Base-by-base conservation (phyloP, 495 filamentous ascomycete genomes). In the Aspergillus asperescens region DNA sequence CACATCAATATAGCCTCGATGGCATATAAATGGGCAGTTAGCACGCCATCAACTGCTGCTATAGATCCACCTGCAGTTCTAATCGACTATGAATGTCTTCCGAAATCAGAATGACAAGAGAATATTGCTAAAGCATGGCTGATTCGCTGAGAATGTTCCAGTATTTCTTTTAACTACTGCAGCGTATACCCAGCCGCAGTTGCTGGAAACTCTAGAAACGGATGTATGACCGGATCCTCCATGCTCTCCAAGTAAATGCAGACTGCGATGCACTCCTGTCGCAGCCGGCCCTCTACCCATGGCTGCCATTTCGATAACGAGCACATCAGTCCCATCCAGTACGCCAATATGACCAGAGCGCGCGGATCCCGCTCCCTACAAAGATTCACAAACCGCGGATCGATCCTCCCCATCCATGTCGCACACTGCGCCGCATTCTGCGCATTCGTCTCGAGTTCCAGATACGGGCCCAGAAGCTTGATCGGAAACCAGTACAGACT, bases 121-220 rank as follows among this genome's bases (percentile, higher is more conserved):
- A n/a, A n/a, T n/a, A 3, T 37, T 16, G 32, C 12, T 37, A 37
- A n/a, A n/a, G 32, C 32, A 7, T 37, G n/a, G n/a, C n/a, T n/a
- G n/a, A n/a, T n/a, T n/a, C n/a, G n/a, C n/a, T n/a, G n/a, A n/a
- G n/a, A n/a, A n/a, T 31, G 15, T 12, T 9, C 24, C 39, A 23
- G n/a, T 7, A 12, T 39, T 27, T 20, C 9, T 42, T 3, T 10
- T 44, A 23, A 28, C 4, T 16, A 9, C 3, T 13, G 22, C 42
- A 54, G 15, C 3, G 42, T 46, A 40, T 90, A 89, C n/a, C 89
- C 89, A 39, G 93, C 82, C 12, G 82, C 77, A 66, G 85, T 82
- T 1, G 89, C 89, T 50, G 93, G 68, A 62, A 39, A 59, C 35
- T 52, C 38, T 35, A 62, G 16, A 23, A 59, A 49, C n/a, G 50